A percentile compares a stretch with the other conserved stretches of the same genome.
These are phyloP conservation scores for Talaromyces sp. DNA, from an alignment of 2,329 filamentous ascomycete genomes.

Conservation along the genomic window DNA sequence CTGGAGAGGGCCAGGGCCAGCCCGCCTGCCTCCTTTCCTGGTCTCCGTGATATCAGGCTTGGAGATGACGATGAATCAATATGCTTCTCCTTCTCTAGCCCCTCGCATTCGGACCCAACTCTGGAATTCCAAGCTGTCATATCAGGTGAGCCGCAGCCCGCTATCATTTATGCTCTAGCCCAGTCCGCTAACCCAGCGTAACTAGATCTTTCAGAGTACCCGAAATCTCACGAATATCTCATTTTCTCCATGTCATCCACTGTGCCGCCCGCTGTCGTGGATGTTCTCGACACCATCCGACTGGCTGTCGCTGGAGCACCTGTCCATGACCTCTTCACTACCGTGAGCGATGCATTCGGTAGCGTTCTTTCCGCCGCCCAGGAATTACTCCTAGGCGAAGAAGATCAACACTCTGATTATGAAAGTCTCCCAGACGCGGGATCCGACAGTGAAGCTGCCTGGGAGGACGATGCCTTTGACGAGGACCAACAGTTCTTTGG, in stretches of 20 bases:
- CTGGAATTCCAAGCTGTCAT: constrained; percentile 37
- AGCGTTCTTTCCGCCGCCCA: constrained; percentile 17
- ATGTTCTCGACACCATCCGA: constrained; percentile 44
- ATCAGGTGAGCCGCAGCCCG: constrained; percentile 27
- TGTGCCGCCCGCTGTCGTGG: constrained; percentile 22
- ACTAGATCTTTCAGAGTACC: constrained; percentile 58
- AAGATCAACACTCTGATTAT: not conserved
- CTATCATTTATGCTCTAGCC: not conserved
- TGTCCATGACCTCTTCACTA: constrained; percentile 46
- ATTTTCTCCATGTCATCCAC: constrained; percentile 49
- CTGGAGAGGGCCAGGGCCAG: constrained; percentile 35
- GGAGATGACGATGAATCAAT: constrained; percentile 72
- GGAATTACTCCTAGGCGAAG: not conserved
- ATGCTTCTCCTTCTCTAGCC: constrained; percentile 52
- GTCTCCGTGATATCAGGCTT: constrained; percentile 52
- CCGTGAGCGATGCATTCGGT: constrained; percentile 39
- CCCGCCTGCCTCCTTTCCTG: constrained; percentile 33
- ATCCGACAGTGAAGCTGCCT: constrained; percentile 14
- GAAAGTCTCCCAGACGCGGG: not conserved
- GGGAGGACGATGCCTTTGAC: constrained; percentile 12
- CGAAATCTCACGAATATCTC: constrained; percentile 53
- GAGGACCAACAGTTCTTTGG: constrained; percentile 14
- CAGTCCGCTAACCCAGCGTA: constrained; percentile 7
- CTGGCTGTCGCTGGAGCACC: constrained; percentile 39
- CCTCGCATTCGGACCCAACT: constrained; percentile 18